phyloP scores from a whole-genome alignment of 2,329 filamentous ascomycete species.

The Capronia epimyces region DNA sequence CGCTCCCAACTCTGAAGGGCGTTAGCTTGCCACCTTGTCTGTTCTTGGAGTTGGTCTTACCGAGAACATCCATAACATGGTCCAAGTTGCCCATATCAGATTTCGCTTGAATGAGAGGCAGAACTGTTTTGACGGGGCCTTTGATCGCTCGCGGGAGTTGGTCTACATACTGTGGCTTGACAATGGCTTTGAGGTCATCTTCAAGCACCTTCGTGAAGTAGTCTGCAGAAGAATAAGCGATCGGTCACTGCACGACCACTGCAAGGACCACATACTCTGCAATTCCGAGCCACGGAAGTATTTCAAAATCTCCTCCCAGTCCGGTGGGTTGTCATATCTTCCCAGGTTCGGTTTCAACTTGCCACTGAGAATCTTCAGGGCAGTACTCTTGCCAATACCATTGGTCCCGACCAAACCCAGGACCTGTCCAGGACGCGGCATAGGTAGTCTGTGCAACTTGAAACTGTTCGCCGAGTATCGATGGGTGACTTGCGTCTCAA shows the following conservation, averaged over 20 bases:
- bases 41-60: slow-evolving; percentile 32
- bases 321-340: slow-evolving; percentile 88
- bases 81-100: slow-evolving; percentile 72
- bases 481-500: slow-evolving; percentile 96
- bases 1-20: slow-evolving; percentile 63
- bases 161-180: slow-evolving; percentile 99
- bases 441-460: slow-evolving; percentile 95
- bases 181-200: slow-evolving; percentile 93
- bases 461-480: slow-evolving; percentile 99
- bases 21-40: slow-evolving; percentile 11
- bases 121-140: slow-evolving; percentile 72
- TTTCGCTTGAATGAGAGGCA: slow-evolving; percentile 69
- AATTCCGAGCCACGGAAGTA: slow-evolving; percentile 96
- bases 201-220: slow-evolving; percentile 99
- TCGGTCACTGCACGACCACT: neutral
- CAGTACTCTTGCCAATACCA: slow-evolving; percentile 99
- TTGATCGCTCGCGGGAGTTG: slow-evolving; percentile 93
- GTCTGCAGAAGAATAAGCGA: slow-evolving; percentile 49
- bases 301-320: slow-evolving; percentile 99
- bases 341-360: slow-evolving; percentile 98
- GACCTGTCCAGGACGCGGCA: slow-evolving; percentile 91
- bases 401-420: slow-evolving; percentile 96
- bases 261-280: slow-evolving; percentile 64
- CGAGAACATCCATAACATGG: slow-evolving; percentile 73
- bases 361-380: slow-evolving; percentile 94